A percentile compares a stretch with the other conserved stretches of the same genome.
phyloP scores from a whole-genome alignment of 2,329 filamentous ascomycete species.

The Cladophialophora bantiana region DNA sequence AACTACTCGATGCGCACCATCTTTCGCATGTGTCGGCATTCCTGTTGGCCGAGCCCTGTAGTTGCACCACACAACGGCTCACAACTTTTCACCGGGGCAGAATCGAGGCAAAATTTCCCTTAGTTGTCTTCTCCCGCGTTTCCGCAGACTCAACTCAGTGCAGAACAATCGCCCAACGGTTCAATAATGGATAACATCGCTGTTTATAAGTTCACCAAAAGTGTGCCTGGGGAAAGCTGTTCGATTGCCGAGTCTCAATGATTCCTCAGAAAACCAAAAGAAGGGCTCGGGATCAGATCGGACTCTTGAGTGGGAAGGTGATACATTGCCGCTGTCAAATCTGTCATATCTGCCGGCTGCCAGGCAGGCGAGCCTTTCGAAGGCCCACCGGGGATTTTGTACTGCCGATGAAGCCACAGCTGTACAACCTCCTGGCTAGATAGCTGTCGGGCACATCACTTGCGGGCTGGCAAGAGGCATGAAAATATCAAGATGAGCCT shows the following conservation, averaged over 20 bases:
- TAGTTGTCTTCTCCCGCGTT: background rate
- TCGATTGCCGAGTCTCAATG: background rate
- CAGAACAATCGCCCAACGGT: background rate
- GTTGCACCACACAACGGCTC: constrained; percentile 30
- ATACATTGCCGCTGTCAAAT: constrained; percentile 39
- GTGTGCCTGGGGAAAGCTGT: background rate
- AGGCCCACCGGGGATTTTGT: constrained; percentile 25
- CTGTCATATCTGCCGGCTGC: constrained; percentile 38
- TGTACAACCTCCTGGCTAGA: constrained; percentile 21
- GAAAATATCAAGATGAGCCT: background rate
- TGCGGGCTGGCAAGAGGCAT: background rate
- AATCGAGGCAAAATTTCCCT: constrained; percentile 21
- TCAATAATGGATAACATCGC: background rate
- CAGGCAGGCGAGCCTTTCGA: constrained; percentile 25
- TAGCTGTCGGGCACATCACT: constrained; percentile 4
- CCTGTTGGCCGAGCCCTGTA: constrained; percentile 11
- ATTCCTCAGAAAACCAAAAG: background rate
- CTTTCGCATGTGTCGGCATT: constrained; percentile 1
- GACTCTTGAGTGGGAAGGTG: constrained; percentile 11
- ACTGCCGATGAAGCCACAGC: constrained; percentile 15
- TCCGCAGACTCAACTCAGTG: background rate
- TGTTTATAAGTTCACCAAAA: background rate
- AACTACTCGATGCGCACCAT: background rate
- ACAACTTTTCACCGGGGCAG: constrained; percentile 24
- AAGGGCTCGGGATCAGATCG: background rate